Evolutionary conservation across 1,284 basidiomycete genomes (phyloP).

Genomic region (Amylostereum chailletii): DNA sequence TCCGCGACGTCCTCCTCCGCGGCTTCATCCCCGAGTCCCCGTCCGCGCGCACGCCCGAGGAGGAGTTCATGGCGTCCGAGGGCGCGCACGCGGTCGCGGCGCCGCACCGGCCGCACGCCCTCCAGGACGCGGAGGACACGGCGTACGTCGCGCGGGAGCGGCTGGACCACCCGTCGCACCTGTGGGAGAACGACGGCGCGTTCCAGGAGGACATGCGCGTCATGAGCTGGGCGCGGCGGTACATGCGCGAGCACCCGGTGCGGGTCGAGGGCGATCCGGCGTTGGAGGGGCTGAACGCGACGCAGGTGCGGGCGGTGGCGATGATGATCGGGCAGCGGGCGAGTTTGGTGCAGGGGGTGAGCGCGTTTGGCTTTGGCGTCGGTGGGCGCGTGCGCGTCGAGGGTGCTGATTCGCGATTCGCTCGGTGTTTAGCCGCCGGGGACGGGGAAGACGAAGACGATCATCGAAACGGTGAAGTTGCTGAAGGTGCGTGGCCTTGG

Average conservation of each 20-base stretch:
- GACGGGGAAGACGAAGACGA: slow-evolving; percentile 93
- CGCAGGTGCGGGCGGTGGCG: slow-evolving; percentile 80
- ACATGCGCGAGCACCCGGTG: slow-evolving; percentile 54
- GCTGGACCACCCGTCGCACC: slow-evolving; percentile 25
- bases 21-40: slow-evolving; percentile 29
- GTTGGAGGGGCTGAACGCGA: slow-evolving; percentile 58
- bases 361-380: slow-evolving; percentile 17
- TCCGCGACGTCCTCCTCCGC: slow-evolving; percentile 60
- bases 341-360: slow-evolving; percentile 82
- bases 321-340: slow-evolving; percentile 77
- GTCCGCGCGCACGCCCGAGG: slow-evolving; percentile 1
- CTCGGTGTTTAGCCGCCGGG: slow-evolving; percentile 68
- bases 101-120: slow-evolving; percentile 16
- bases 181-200: slow-evolving; percentile 30
- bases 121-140: slow-evolving; percentile 25
- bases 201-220: slow-evolving; percentile 67
- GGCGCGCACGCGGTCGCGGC: slow-evolving; percentile 13
- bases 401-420: slow-evolving; percentile 5
- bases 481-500: slow-evolving; percentile 51
- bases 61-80: background rate
- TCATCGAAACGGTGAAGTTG: slow-evolving; percentile 76
- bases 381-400: slow-evolving; percentile 2
- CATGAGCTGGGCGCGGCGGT: slow-evolving; percentile 67
- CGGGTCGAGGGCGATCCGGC: slow-evolving; percentile 75
- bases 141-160: slow-evolving; percentile 24